Conservation (phyloP, 139 green algal species). For the Pleodorina starrii region DNA sequence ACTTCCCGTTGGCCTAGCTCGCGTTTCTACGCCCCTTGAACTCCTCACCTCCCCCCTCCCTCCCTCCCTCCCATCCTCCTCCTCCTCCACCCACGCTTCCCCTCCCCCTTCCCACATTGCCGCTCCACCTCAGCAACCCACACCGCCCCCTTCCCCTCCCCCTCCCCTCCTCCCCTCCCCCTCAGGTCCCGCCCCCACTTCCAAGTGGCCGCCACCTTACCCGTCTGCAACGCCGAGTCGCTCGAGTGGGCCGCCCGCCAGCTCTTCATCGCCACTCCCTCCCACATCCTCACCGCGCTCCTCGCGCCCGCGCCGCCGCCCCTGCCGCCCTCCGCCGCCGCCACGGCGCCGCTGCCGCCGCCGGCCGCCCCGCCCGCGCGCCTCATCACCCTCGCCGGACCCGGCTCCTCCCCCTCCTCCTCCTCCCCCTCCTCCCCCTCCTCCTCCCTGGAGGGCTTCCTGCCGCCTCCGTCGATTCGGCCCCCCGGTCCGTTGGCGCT, state of each 20-base stretch:
- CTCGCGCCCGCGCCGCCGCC: conserved; percentile 31
- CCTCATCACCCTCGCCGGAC: conserved; percentile 43
- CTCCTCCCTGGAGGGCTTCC: neutral
- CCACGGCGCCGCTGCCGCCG: neutral
- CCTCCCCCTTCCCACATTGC: too few species aligned
- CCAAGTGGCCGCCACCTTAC: conserved; percentile 52
- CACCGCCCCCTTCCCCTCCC: too few species aligned
- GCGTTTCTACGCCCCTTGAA: too few species aligned
- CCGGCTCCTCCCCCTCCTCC: neutral
- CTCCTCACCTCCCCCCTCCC: too few species aligned
- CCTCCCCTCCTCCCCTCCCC: neutral
- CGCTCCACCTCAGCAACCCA: too few species aligned
- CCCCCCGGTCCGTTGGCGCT: conserved; percentile 57
- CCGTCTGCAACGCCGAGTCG: conserved; percentile 51
- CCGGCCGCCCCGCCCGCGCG: neutral
- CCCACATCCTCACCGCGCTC: conserved; percentile 57
- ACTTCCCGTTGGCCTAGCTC: too few species aligned
- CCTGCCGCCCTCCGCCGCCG: neutral
- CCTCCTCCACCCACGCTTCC: too few species aligned
- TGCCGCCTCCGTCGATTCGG: conserved; percentile 31
- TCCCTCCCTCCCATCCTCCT: too few species aligned
- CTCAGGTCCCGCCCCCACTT: conserved; percentile 45
- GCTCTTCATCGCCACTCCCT: conserved; percentile 67
- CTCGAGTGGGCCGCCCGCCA: conserved; percentile 66
- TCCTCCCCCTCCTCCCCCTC: conserved; percentile 5